A percentile compares a stretch with the other conserved stretches of the same genome.
These are phyloP conservation scores for Amesomyces nigricolor DNA, from an alignment of 2,329 filamentous ascomycete genomes.

Conservation along the genomic window DNA sequence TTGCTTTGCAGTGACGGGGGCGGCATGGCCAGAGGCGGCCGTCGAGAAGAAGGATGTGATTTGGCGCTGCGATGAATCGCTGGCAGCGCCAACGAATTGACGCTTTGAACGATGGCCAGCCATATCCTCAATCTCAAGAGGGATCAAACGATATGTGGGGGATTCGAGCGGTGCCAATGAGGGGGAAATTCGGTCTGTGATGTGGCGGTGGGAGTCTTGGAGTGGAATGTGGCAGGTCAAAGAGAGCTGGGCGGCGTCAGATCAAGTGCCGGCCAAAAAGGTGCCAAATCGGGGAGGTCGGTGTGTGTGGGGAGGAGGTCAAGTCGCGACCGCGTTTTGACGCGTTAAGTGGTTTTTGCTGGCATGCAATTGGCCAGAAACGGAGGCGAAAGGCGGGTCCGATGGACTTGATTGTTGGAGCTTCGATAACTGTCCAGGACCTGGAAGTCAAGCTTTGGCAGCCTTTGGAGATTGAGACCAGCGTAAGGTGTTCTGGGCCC, in stretches of 20 bases:
- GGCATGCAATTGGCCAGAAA: constrained; percentile 9
- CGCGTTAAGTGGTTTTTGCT: constrained; percentile 22
- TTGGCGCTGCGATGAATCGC: constrained; percentile 53
- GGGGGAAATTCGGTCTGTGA: not conserved
- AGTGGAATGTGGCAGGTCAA: not conserved
- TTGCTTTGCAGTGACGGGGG: constrained; percentile 27
- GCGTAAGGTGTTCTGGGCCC: too few relatives aligned
- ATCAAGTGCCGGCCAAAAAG: not conserved
- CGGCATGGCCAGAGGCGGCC: constrained; percentile 32
- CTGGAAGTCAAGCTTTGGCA: too few relatives aligned
- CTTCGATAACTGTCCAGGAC: not conserved
- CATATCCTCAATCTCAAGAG: constrained; percentile 33
- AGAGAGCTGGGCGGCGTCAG: constrained; percentile 1
- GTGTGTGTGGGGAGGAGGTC: constrained; percentile 1
- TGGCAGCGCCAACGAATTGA: constrained; percentile 54
- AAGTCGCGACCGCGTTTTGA: constrained; percentile 24
- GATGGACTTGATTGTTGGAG: too few relatives aligned
- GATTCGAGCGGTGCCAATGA: not conserved
- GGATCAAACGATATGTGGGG: not conserved
- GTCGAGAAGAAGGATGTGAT: constrained; percentile 58
- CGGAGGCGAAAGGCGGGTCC: too few relatives aligned
- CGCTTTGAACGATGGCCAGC: constrained; percentile 53
- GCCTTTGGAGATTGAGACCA: not conserved
- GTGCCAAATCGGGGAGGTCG: constrained; percentile 1
- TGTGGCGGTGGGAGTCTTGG: not conserved